Conservation (phyloP, 2,329 filamentous ascomycete species). For the Microcyclospora tardicrescens region DNA sequence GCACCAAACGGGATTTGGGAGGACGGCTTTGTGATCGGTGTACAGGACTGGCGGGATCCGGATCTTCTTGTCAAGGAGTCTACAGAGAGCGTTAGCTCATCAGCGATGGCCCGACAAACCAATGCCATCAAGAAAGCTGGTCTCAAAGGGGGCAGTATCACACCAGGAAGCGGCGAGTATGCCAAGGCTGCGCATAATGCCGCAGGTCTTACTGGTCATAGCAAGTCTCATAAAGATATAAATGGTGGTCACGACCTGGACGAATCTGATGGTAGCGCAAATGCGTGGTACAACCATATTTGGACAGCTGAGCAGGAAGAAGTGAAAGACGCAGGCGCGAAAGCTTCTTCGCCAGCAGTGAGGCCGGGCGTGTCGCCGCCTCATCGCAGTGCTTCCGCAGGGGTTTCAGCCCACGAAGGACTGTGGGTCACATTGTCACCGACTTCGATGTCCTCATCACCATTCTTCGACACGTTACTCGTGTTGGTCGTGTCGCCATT, state of each 20-base stretch:
- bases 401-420: constrained; percentile 47
- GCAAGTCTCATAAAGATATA: constrained; percentile 1
- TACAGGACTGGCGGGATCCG: constrained; percentile 76
- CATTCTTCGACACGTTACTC: constrained; percentile 92
- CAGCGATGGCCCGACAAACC: constrained; percentile 14
- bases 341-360: neutral
- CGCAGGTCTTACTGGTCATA: constrained; percentile 9
- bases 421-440: constrained; percentile 96
- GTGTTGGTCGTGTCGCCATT: constrained; percentile 91
- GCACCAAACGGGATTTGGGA: constrained; percentile 20
- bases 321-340: neutral
- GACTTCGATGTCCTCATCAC: constrained; percentile 72
- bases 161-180: constrained; percentile 62
- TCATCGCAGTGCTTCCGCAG: constrained; percentile 2
- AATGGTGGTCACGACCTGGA: constrained; percentile 6
- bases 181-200: constrained; percentile 26
- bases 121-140: constrained; percentile 11
- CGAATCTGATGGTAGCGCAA: constrained; percentile 1
- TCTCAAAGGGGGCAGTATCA: constrained; percentile 51
- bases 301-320: neutral
- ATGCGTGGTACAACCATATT: neutral
- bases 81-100: constrained; percentile 7
- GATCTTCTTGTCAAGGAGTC: constrained; percentile 39
- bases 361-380: neutral
- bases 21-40: constrained; percentile 67